A percentile compares a stretch with the other conserved stretches of the same genome.
These are phyloP conservation scores for Tillandsia fasciculata DNA, from an alignment of 176 grass and related monocot species.

Conservation along the genomic window DNA sequence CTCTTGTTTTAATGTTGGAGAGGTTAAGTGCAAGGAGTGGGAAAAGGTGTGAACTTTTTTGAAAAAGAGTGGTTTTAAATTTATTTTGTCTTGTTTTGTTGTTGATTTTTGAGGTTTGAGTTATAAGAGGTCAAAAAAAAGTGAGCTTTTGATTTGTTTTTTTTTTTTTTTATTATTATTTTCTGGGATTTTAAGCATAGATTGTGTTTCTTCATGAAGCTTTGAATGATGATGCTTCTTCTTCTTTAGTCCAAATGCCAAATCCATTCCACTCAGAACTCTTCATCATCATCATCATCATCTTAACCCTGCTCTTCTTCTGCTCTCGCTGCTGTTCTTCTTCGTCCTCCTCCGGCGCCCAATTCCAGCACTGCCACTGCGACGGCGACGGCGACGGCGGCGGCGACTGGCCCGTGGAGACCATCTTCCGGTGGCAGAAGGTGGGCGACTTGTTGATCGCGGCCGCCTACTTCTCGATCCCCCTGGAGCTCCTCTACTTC, in stretches of 20 bases:
- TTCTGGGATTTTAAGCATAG: too few relatives aligned
- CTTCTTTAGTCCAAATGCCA: background rate
- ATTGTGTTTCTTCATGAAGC: too few relatives aligned
- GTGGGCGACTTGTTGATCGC: slow-evolving; percentile 93
- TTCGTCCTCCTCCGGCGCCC: slow-evolving; percentile 6
- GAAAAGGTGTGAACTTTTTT: too few relatives aligned
- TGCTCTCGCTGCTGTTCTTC: background rate
- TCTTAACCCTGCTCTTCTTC: slow-evolving; percentile 9
- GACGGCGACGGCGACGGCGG: slow-evolving; percentile 48
- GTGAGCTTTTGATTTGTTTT: too few relatives aligned
- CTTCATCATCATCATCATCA: background rate
- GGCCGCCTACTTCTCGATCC: slow-evolving; percentile 80
- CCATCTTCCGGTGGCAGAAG: slow-evolving; percentile 82
- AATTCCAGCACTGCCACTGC: slow-evolving; percentile 27
- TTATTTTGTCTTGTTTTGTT: too few relatives aligned
- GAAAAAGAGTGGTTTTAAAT: too few relatives aligned
- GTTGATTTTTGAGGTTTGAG: too few relatives aligned
- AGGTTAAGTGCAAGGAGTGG: too few relatives aligned
- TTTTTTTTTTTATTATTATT: too few relatives aligned
- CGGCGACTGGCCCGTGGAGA: slow-evolving; percentile 51
- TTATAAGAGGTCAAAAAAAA: too few relatives aligned
- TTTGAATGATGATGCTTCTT: background rate
- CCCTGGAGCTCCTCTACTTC: slow-evolving; percentile 87
- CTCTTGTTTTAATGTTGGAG: too few relatives aligned
- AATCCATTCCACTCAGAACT: slow-evolving; percentile 16